Base-by-base conservation (phyloP, 305 asterid species). In the Striga hermonthica region DNA sequence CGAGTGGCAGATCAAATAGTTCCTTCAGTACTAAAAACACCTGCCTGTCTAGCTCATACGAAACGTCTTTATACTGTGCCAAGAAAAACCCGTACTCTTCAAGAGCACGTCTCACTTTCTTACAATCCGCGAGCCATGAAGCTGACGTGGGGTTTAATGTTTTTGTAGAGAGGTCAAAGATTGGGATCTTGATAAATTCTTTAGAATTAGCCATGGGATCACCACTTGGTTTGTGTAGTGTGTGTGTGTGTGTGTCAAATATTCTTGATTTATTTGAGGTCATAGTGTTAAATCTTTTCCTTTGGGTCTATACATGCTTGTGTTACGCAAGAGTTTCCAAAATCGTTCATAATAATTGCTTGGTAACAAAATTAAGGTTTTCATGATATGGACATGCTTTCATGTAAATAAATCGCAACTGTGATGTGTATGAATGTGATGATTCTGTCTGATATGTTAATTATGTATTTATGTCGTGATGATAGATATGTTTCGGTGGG, bases 81-180 rank as follows among this genome's bases (percentile, higher is more conserved):
- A 82, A 22, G 12, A 84, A 86, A 57, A 80, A 81, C 2, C 95
- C 91, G 5, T 74, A 72, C 63, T 83, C 88, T 75, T 84, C 91
- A 22, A 87, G 85, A n/a, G 89, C 86, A 7, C 11, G 66, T 31
- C 57, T 73, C 57, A 81, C 74, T 0, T 70, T 52, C 34, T 75
- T 66, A 70, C 84, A 76, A 62, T 78, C 41, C 56, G 62, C 34
- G 0, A 28, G 5, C 90, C 86, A 83, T 14, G 83, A 76, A 54
- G 37, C 41, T 37, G 80, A 67, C 7, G 57, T 44, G 11, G 80
- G 82, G 47, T 56, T 65, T 58, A 68, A 16, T 43, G 15, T 71
- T 59, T 81, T 70, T 13, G 73, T 38, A 16, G 81, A 59, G n/a
- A 84, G 73, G 65, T 79, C 73, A 14, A 87, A 60, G 11, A 75